Conservation (phyloP, 495 filamentous ascomycete genomes). For the Hypomontagnella monticulosa region DNA sequence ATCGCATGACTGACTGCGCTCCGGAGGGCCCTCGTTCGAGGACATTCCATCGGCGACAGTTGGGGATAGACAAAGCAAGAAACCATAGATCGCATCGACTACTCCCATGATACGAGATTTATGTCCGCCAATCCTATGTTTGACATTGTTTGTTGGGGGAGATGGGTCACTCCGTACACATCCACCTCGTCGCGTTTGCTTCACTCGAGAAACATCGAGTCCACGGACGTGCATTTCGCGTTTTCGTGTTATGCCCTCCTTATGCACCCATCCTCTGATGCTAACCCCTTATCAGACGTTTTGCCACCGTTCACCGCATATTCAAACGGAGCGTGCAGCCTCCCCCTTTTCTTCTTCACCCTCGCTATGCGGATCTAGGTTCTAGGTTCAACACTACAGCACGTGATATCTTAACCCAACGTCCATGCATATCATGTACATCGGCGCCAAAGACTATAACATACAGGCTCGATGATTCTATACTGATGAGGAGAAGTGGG, state of each 20-base stretch:
- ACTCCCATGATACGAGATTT: conserved; percentile 36
- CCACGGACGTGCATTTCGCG: conserved; percentile 24
- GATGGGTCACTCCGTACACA: conserved; percentile 15
- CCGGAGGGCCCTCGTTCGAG: conserved; percentile 23
- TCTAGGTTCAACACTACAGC: conserved; percentile 2
- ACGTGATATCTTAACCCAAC: conserved; percentile 26
- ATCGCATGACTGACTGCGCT: conserved; percentile 26
- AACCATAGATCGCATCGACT: conserved; percentile 26
- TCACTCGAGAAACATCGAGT: conserved; percentile 13
- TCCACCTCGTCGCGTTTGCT: conserved; percentile 25
- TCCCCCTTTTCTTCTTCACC: conserved; percentile 3
- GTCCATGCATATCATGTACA: conserved; percentile 28
- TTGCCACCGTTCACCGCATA: conserved; percentile 41
- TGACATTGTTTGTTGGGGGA: conserved; percentile 23
- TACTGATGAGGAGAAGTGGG: conserved; percentile 18
- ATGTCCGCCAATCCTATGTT: background rate
- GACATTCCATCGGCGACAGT: conserved; percentile 21
- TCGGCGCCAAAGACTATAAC: conserved; percentile 14
- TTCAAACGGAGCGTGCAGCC: conserved; percentile 16
- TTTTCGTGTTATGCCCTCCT: conserved; percentile 15
- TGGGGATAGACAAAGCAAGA: conserved; percentile 11
- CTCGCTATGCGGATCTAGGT: conserved; percentile 2
- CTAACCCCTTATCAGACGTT: conserved; percentile 9
- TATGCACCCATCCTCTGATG: conserved; percentile 5
- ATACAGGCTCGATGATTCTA: conserved; percentile 1